Evolutionary conservation across 2,329 filamentous ascomycete species (phyloP).

Genomic region (Fusarium sp.): DNA sequence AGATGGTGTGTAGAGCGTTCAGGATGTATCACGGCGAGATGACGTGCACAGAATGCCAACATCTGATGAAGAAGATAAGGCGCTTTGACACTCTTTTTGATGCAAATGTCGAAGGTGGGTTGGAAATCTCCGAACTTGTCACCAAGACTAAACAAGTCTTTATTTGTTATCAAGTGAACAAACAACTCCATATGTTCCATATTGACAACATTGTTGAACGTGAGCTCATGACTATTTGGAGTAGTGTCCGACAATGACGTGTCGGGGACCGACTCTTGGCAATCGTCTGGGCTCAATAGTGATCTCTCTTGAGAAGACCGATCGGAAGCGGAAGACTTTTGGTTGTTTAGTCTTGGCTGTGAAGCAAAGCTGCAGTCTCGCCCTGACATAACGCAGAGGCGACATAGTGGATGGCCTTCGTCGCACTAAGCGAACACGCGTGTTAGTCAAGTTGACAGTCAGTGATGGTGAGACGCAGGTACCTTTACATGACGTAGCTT

Average conservation of each 20-base stretch:
- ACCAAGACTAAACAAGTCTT: slow-evolving; percentile 12
- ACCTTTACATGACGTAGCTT: slow-evolving; percentile 42
- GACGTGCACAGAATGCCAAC: slow-evolving; percentile 36
- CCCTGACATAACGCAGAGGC: slow-evolving; percentile 19
- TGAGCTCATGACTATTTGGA: background rate
- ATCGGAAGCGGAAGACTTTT: accelerated
- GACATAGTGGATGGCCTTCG: slow-evolving; percentile 35
- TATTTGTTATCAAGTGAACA: background rate
- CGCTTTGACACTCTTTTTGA: slow-evolving; percentile 1
- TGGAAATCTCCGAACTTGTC: background rate
- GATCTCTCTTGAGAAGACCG: background rate
- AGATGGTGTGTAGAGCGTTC: background rate
- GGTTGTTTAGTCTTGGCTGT: accelerated
- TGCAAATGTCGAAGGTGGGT: background rate
- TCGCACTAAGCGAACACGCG: slow-evolving; percentile 30
- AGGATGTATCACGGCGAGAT: slow-evolving; percentile 5
- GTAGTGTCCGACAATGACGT: background rate
- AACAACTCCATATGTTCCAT: slow-evolving; percentile 32
- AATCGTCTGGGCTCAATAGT: accelerated
- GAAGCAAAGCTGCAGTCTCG: slow-evolving; percentile 32
- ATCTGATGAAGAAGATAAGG: slow-evolving; percentile 33
- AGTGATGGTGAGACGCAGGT: accelerated
- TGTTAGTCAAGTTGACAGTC: slow-evolving; percentile 6
- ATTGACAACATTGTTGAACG: slow-evolving; percentile 3
- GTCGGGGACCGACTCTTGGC: background rate